Percentiles rank a stretch among this genome's conserved stretches.
Evolutionary conservation across 306 rosid genomes (phyloP).

Genomic region (Vicia villosa): DNA sequence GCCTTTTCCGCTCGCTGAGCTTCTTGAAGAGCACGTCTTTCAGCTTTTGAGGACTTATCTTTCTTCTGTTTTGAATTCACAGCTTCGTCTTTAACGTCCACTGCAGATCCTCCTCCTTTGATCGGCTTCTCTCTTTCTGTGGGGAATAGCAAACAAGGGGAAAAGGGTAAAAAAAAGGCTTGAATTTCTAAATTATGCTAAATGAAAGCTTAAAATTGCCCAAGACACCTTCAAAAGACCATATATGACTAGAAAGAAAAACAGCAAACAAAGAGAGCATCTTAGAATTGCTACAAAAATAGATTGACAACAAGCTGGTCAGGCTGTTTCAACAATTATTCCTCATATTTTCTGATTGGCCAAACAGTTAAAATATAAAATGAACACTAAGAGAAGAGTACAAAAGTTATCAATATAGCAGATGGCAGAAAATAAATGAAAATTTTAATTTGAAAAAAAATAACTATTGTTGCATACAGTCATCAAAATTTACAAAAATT

Average conservation of each 20-base stretch:
- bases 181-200: conserved; percentile 19
- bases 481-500: not conserved
- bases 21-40: conserved; percentile 54
- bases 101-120: conserved; percentile 44
- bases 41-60: conserved; percentile 50
- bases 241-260: not conserved
- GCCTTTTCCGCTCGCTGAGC: conserved; percentile 55
- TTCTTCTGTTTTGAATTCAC: conserved; percentile 38
- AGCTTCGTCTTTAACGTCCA: conserved; percentile 36
- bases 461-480: not conserved
- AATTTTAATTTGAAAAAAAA: conserved; percentile 1
- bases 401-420: not conserved
- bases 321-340: not conserved
- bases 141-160: not conserved
- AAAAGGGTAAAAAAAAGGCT: conserved; percentile 24
- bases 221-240: not conserved
- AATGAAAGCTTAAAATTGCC: conserved; percentile 6
- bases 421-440: not conserved
- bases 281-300: not conserved
- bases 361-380: conserved; percentile 1
- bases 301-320: not conserved
- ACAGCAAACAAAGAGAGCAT: not conserved
- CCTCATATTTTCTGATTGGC: not conserved
- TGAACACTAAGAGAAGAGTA: not conserved
- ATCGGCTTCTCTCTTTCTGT: conserved; percentile 41